Conservation (phyloP, 2,329 filamentous ascomycete species). For the Fusarium liriodendri region DNA sequence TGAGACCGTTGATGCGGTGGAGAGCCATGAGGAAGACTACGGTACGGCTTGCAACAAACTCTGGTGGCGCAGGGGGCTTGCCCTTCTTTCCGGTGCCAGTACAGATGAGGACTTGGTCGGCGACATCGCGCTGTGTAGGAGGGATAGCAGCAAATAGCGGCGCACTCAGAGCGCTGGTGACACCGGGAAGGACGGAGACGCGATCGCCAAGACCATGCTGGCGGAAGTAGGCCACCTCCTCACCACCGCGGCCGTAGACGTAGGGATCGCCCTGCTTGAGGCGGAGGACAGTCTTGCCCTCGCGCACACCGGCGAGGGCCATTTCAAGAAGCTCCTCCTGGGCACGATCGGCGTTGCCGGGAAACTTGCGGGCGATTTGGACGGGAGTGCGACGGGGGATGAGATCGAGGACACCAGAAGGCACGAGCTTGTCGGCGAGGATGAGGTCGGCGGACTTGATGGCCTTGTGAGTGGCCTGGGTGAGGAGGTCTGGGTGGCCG, state of each 20-base stretch:
- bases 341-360: slow-evolving; percentile 93
- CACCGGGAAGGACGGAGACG: slow-evolving; percentile 82
- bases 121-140: slow-evolving; percentile 86
- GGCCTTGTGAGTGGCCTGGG: slow-evolving; percentile 81
- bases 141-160: slow-evolving; percentile 91
- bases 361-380: slow-evolving; percentile 95
- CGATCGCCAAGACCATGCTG: slow-evolving; percentile 73
- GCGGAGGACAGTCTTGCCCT: slow-evolving; percentile 83
- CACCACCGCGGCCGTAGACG: slow-evolving; percentile 93
- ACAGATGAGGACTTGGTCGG: slow-evolving; percentile 95
- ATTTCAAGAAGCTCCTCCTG: slow-evolving; percentile 88
- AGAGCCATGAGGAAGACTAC: slow-evolving; percentile 96
- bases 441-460: slow-evolving; percentile 82
- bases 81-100: slow-evolving; percentile 96
- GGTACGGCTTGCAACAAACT: slow-evolving; percentile 80
- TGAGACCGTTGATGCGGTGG: slow-evolving; percentile 81
- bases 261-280: slow-evolving; percentile 98
- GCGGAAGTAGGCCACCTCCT: slow-evolving; percentile 89
- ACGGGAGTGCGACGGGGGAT: slow-evolving; percentile 91
- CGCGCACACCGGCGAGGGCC: slow-evolving; percentile 73
- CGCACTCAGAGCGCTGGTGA: slow-evolving; percentile 88
- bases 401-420: slow-evolving; percentile 85
- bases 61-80: slow-evolving; percentile 81
- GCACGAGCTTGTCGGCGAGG: slow-evolving; percentile 87
- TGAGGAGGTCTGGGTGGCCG: slow-evolving; percentile 91